Conservation (phyloP, 2,329 filamentous ascomycete species). For the Aspergillus terreus region DNA sequence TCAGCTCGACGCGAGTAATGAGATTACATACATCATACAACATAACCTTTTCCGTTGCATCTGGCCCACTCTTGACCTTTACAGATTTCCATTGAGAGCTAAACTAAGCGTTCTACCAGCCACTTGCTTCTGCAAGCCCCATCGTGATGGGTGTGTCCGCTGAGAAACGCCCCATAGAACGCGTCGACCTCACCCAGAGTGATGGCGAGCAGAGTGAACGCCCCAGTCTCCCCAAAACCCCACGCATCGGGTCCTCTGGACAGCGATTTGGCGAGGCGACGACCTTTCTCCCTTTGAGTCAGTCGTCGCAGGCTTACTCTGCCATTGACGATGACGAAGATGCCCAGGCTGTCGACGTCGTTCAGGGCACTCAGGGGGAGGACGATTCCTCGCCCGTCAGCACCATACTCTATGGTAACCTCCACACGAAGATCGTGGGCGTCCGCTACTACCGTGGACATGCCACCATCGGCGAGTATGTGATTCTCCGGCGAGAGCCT, state of each 20-base stretch:
- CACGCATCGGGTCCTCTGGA: slow-evolving; percentile 14
- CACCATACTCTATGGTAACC: slow-evolving; percentile 37
- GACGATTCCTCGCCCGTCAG: slow-evolving; percentile 34
- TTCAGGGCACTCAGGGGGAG: slow-evolving; percentile 29
- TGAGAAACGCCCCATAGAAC: slow-evolving; percentile 21
- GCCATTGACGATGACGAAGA: slow-evolving; percentile 34
- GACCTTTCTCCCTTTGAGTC: slow-evolving; percentile 29
- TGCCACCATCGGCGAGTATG: slow-evolving; percentile 60
- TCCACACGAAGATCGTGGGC: slow-evolving; percentile 58
- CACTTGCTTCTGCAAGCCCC: background rate
- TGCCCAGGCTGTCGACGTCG: slow-evolving; percentile 27
- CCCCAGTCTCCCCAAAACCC: slow-evolving; percentile 7
- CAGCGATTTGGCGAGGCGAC: slow-evolving; percentile 27
- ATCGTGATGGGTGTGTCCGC: background rate
- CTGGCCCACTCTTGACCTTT: too few species aligned
- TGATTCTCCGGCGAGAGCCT: slow-evolving; percentile 63
- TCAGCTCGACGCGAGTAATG: too few species aligned
- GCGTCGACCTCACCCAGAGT: slow-evolving; percentile 23
- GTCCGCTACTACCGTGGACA: slow-evolving; percentile 61
- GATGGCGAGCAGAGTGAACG: slow-evolving; percentile 25
- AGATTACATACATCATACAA: too few species aligned
- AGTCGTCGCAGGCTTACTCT: slow-evolving; percentile 22
- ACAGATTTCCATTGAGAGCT: too few species aligned
- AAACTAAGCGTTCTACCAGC: too few species aligned
- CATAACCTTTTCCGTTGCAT: too few species aligned